These are phyloP conservation scores for Halocafeteria seosinensis DNA, from an alignment of 108 stramenopile genomes.

Conservation along the genomic window DNA sequence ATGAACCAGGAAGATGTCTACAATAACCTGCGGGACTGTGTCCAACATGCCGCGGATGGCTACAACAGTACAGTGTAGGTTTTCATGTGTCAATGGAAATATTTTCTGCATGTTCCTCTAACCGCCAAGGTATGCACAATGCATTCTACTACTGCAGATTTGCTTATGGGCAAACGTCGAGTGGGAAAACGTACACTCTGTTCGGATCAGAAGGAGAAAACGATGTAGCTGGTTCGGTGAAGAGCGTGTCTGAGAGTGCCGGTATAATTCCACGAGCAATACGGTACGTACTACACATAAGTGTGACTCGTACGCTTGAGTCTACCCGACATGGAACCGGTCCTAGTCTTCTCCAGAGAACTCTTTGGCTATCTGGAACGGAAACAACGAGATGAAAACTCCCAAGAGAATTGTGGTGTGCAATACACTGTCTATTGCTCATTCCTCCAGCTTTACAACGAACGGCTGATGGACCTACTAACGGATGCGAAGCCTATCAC, in stretches of 20 bases:
- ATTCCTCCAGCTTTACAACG: conserved; percentile 46
- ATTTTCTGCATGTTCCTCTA: background rate
- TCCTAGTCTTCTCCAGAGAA: too few species aligned
- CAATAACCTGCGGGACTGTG: background rate
- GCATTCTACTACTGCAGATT: background rate
- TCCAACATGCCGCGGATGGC: background rate
- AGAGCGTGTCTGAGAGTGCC: too few species aligned
- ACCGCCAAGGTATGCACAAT: background rate
- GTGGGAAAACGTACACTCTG: background rate
- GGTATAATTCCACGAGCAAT: too few species aligned
- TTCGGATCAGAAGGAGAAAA: background rate
- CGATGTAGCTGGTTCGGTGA: too few species aligned
- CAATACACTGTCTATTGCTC: background rate
- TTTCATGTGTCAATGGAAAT: too few species aligned
- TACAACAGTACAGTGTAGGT: background rate
- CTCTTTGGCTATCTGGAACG: too few species aligned
- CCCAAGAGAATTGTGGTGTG: background rate
- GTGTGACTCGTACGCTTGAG: too few species aligned
- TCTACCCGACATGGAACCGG: too few species aligned
- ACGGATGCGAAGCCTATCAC: conserved; percentile 14
- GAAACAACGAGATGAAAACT: too few species aligned
- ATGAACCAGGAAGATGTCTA: background rate
- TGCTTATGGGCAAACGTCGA: background rate
- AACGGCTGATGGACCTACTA: conserved; percentile 35
- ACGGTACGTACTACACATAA: too few species aligned